Evolutionary conservation across 345 rosid species (phyloP).

Genomic region (Eucalyptus urophylla): DNA sequence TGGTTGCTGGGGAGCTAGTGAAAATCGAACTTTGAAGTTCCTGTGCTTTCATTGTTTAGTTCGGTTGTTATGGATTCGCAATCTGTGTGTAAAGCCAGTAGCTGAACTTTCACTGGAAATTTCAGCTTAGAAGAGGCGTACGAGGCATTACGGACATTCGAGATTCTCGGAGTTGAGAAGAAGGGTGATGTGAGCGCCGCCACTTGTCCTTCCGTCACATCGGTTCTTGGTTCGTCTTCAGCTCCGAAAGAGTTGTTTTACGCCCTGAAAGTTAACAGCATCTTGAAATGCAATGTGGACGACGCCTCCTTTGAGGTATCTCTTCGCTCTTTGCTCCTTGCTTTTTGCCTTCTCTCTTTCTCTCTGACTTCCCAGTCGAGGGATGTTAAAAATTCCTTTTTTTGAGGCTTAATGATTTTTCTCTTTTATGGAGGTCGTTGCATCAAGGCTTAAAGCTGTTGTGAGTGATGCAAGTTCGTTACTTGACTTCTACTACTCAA

Average conservation of each 20-base stretch:
- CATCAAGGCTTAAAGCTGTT: conserved; percentile 55
- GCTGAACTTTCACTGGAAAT: not conserved
- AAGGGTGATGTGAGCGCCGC: conserved; percentile 30
- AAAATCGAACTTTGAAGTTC: not conserved
- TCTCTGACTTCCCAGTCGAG: not conserved
- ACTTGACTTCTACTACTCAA: conserved; percentile 67
- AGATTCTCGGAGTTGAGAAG: conserved; percentile 57
- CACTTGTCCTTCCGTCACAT: conserved; percentile 35
- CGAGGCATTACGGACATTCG: conserved; percentile 69
- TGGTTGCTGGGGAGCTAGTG: not conserved
- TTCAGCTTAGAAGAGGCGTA: conserved; percentile 70
- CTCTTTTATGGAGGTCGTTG: conserved; percentile 30
- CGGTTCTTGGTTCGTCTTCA: conserved; percentile 43
- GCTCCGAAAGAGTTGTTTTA: conserved; percentile 48
- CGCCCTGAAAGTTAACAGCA: conserved; percentile 59
- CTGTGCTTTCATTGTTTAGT: not conserved
- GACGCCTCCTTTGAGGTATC: conserved; percentile 46
- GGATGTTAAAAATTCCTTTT: not conserved
- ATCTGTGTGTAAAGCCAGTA: not conserved
- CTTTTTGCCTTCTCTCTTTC: not conserved
- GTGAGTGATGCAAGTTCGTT: conserved; percentile 51
- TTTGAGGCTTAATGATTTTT: not conserved
- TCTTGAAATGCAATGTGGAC: conserved; percentile 40
- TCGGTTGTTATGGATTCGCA: not conserved
- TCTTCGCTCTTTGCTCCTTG: not conserved